A percentile compares a stretch with the other conserved stretches of the same genome.
These are phyloP conservation scores for Cystoderma amianthinum DNA, from an alignment of 768 basidiomycete genomes.

Conservation along the genomic window DNA sequence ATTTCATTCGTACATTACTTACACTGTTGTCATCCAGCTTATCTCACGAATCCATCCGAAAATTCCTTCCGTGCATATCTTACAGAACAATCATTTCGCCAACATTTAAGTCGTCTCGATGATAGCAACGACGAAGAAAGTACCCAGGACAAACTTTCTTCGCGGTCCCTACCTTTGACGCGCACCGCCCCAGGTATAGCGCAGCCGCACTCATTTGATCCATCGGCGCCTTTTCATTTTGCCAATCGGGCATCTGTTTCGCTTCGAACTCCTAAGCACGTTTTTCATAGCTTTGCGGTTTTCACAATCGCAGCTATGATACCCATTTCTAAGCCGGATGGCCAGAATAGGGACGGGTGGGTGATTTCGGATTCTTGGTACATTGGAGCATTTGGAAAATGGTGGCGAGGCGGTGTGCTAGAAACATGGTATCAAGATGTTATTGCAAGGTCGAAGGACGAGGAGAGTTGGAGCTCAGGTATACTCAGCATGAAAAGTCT, in stretches of 20 bases:
- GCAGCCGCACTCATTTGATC: slow-evolving; percentile 23
- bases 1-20: slow-evolving; percentile 5
- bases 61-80: slow-evolving; percentile 91
- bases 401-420: slow-evolving; percentile 84
- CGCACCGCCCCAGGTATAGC: slow-evolving; percentile 18
- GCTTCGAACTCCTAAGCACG: slow-evolving; percentile 84
- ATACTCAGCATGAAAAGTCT: slow-evolving; percentile 70
- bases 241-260: slow-evolving; percentile 90
- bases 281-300: slow-evolving; percentile 81
- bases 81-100: slow-evolving; percentile 96
- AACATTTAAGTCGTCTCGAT: slow-evolving; percentile 84
- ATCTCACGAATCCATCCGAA: slow-evolving; percentile 92
- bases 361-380: slow-evolving; percentile 80
- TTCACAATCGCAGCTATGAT: slow-evolving; percentile 81
- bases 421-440: slow-evolving; percentile 77
- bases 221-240: slow-evolving; percentile 67
- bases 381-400: slow-evolving; percentile 84
- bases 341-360: slow-evolving; percentile 35
- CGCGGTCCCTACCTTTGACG: slow-evolving; percentile 16
- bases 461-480: slow-evolving; percentile 73
- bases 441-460: slow-evolving; percentile 54
- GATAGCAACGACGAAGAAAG: slow-evolving; percentile 48
- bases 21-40: slow-evolving; percentile 48
- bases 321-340: slow-evolving; percentile 39
- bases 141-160: slow-evolving; percentile 16